Evolutionary conservation across 2,329 filamentous ascomycete genomes (phyloP).

Genomic region (Neofusicoccum parvum): DNA sequence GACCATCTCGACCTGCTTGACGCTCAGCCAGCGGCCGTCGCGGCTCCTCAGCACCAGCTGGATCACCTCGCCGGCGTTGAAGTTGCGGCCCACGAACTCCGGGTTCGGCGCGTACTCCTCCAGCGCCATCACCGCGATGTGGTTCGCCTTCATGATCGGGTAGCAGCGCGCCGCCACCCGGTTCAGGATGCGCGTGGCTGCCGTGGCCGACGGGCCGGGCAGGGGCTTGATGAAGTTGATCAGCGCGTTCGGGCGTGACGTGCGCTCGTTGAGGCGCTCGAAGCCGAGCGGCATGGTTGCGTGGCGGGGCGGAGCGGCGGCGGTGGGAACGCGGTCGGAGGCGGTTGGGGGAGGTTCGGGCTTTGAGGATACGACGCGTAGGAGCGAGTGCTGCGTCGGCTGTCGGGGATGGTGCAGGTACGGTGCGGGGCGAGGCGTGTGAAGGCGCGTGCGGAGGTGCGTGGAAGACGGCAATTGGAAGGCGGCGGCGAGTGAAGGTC

Average conservation of each 20-base stretch:
- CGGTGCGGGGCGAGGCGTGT: neutral
- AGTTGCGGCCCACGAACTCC: constrained; percentile 86
- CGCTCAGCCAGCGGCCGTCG: constrained; percentile 71
- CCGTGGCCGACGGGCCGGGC: constrained; percentile 52
- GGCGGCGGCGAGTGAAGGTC: neutral
- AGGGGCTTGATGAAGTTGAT: constrained; percentile 87
- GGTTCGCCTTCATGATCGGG: constrained; percentile 57
- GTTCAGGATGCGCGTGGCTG: constrained; percentile 39
- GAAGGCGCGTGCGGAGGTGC: neutral
- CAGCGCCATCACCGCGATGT: constrained; percentile 55
- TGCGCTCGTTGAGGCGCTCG: constrained; percentile 75
- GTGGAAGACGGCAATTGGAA: neutral
- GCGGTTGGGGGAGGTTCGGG: neutral
- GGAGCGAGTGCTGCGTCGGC: neutral
- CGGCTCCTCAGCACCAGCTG: constrained; percentile 78
- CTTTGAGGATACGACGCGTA: neutral
- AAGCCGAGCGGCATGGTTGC: constrained; percentile 73
- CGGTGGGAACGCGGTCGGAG: neutral
- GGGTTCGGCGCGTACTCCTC: constrained; percentile 81
- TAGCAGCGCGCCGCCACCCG: constrained; percentile 67
- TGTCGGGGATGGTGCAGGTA: neutral
- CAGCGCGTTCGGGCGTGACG: constrained; percentile 72
- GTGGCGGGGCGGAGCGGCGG: neutral
- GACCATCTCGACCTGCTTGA: constrained; percentile 86
- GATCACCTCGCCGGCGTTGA: constrained; percentile 85